These are phyloP conservation scores for Dactylonectria macrodidyma DNA, from an alignment of 2,329 filamentous ascomycete genomes.

Conservation along the genomic window DNA sequence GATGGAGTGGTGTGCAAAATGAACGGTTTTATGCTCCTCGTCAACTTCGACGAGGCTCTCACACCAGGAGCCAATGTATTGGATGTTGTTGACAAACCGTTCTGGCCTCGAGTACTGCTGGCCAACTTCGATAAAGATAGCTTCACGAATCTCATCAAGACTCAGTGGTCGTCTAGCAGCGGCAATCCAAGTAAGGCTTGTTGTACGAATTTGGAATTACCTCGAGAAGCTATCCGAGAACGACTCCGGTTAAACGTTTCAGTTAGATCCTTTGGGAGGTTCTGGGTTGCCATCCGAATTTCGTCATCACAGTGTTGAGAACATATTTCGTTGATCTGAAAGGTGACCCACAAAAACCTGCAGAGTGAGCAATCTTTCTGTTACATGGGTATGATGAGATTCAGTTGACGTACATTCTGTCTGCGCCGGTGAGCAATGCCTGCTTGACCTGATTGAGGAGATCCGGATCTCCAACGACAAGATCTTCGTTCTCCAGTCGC, in stretches of 20 bases:
- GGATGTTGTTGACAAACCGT: slow-evolving; percentile 46
- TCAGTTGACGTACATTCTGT: slow-evolving; percentile 53
- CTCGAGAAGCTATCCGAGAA: slow-evolving; percentile 23
- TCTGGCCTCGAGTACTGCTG: slow-evolving; percentile 42
- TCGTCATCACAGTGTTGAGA: slow-evolving; percentile 43
- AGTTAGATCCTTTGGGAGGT: slow-evolving; percentile 31
- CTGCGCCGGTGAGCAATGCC: slow-evolving; percentile 46
- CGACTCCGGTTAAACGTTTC: slow-evolving; percentile 34
- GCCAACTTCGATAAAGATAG: slow-evolving; percentile 52
- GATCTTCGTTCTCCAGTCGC: slow-evolving; percentile 19
- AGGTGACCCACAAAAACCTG: slow-evolving; percentile 59
- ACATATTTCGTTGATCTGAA: slow-evolving; percentile 55
- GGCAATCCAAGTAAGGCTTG: slow-evolving; percentile 46
- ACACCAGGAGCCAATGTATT: slow-evolving; percentile 50
- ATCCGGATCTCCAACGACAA: slow-evolving; percentile 35
- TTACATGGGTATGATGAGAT: background rate
- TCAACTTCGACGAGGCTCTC: slow-evolving; percentile 53
- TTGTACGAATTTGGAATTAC: slow-evolving; percentile 7
- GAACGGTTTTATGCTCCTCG: slow-evolving; percentile 49
- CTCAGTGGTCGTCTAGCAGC: slow-evolving; percentile 51
- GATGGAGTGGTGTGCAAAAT: slow-evolving; percentile 54
- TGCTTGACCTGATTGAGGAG: slow-evolving; percentile 46
- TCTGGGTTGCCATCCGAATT: slow-evolving; percentile 23
- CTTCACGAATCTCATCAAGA: slow-evolving; percentile 56
- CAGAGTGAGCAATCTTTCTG: background rate